These are phyloP conservation scores for Aspergillus pseudoviridinutans DNA, from an alignment of 2,329 filamentous ascomycete species.

Conservation along the genomic window DNA sequence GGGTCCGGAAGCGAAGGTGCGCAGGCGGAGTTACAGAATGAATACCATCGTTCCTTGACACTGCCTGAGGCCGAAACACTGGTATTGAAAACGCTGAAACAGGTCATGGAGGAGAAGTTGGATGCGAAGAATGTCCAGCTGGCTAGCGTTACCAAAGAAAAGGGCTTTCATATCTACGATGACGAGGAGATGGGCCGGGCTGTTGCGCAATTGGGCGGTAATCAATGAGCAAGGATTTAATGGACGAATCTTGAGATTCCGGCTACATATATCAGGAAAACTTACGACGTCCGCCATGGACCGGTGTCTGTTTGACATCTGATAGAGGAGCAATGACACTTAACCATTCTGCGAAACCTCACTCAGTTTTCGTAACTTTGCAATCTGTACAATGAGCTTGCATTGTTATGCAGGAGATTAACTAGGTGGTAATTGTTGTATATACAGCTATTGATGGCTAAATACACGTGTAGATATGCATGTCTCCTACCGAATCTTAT, in stretches of 20 bases:
- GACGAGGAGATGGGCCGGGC: constrained; percentile 96
- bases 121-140: constrained; percentile 98
- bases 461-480: neutral
- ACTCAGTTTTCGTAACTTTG: neutral
- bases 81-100: constrained; percentile 95
- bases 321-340: constrained; percentile 28
- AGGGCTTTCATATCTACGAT: constrained; percentile 96
- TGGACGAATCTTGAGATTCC: constrained; percentile 11
- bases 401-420: neutral
- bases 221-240: constrained; percentile 33
- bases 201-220: constrained; percentile 63
- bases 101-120: constrained; percentile 99
- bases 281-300: constrained; percentile 10
- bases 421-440: neutral
- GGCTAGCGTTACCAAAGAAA: constrained; percentile 95
- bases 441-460: neutral
- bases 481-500: constrained; percentile 70
- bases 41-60: constrained; percentile 97
- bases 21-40: constrained; percentile 95
- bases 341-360: constrained; percentile 17
- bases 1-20: constrained; percentile 95
- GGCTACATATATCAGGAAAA: constrained; percentile 12
- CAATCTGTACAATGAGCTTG: neutral
- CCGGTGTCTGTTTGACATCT: constrained; percentile 17
- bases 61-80: constrained; percentile 90